phyloP scores from a whole-genome alignment of 2,329 filamentous ascomycete genomes.

The Akanthomyces dipterigenus region DNA sequence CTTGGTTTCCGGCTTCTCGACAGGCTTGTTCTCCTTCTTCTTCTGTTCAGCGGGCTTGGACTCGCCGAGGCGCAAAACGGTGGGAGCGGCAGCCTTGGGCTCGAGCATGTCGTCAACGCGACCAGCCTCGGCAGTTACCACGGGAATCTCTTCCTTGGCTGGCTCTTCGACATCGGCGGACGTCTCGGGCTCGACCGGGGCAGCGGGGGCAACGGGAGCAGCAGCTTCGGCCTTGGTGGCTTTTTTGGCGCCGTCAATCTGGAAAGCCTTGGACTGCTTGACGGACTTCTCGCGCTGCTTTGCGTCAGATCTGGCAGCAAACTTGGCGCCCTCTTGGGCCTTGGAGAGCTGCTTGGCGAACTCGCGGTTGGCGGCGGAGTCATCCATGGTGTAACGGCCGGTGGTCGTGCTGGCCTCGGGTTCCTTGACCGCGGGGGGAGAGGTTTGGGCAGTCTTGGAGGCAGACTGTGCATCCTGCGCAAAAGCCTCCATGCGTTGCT shows the following conservation, averaged over 20 bases:
- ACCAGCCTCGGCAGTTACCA: slow-evolving; percentile 54
- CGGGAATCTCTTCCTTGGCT: slow-evolving; percentile 74
- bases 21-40: slow-evolving; percentile 51
- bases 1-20: slow-evolving; percentile 73
- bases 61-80: slow-evolving; percentile 71
- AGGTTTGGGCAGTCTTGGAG: slow-evolving; percentile 32
- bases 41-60: slow-evolving; percentile 56
- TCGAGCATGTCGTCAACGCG: slow-evolving; percentile 93
- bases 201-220: not conserved
- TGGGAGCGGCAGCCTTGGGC: slow-evolving; percentile 57
- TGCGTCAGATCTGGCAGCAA: slow-evolving; percentile 44
- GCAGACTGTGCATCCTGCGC: slow-evolving; percentile 29
- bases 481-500: slow-evolving; percentile 38
- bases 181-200: slow-evolving; percentile 46
- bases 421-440: slow-evolving; percentile 24
- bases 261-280: slow-evolving; percentile 59
- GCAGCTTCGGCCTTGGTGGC: slow-evolving; percentile 53
- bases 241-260: slow-evolving; percentile 36
- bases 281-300: slow-evolving; percentile 63
- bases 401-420: slow-evolving; percentile 18
- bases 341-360: slow-evolving; percentile 69
- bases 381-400: slow-evolving; percentile 41
- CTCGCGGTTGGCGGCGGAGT: slow-evolving; percentile 62
- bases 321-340: slow-evolving; percentile 62
- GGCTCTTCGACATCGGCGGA: slow-evolving; percentile 56